These are phyloP conservation scores for Gynandropsis gynandra DNA, from an alignment of 345 rosid species.

Conservation along the genomic window DNA sequence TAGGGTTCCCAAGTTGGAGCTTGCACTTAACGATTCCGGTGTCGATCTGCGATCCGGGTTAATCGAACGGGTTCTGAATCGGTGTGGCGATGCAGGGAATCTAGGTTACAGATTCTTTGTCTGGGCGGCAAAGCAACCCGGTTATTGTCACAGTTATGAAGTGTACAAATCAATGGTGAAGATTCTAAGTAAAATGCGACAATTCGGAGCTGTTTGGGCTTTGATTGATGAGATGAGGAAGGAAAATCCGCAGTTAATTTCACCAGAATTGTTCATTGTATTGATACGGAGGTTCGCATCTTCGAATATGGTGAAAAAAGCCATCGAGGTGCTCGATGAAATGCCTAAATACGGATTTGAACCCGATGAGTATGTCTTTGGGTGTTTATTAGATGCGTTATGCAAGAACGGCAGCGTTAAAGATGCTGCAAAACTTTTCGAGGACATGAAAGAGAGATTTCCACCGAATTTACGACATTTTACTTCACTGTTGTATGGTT, in stretches of 20 bases:
- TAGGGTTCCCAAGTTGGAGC: constrained; percentile 64
- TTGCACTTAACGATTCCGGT: constrained; percentile 73
- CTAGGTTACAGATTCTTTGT: constrained; percentile 71
- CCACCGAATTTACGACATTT: constrained; percentile 48
- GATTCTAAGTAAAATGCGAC: constrained; percentile 75
- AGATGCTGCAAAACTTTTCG: constrained; percentile 77
- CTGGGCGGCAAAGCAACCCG: constrained; percentile 82
- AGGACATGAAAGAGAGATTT: constrained; percentile 64
- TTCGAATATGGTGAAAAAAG: constrained; percentile 68
- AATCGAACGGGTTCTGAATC: constrained; percentile 71
- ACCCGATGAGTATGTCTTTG: constrained; percentile 64
- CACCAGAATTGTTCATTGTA: constrained; percentile 62
- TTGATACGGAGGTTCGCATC: constrained; percentile 70
- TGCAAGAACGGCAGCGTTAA: constrained; percentile 76
- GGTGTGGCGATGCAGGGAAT: constrained; percentile 89
- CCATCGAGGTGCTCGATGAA: constrained; percentile 82
- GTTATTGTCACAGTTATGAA: constrained; percentile 56
- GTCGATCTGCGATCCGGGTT: constrained; percentile 55
- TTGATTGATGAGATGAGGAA: constrained; percentile 82
- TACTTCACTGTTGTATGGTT: constrained; percentile 71
- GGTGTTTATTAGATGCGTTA: constrained; percentile 76
- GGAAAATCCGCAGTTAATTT: constrained; percentile 58
- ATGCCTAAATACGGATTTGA: constrained; percentile 84
- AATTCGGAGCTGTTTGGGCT: constrained; percentile 81
- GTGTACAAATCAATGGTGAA: constrained; percentile 68